Conservation (phyloP, 2,329 filamentous ascomycete species). For the Colletotrichum cordylinicola region DNA sequence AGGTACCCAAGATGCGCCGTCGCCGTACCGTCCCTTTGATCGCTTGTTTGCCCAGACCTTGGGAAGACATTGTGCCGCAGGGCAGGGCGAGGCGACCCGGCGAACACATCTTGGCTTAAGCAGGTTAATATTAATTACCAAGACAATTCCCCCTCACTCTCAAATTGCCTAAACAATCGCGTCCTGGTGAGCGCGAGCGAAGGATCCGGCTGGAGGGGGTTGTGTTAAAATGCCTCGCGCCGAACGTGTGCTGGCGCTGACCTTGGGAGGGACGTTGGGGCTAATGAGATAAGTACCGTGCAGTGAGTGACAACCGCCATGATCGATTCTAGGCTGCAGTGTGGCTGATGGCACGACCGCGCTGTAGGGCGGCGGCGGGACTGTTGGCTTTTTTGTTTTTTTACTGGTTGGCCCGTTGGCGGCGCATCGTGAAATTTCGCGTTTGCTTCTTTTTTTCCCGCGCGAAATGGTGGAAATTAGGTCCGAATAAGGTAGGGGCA, state of each 20-base stretch:
- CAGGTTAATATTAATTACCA: background rate
- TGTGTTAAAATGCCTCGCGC: background rate
- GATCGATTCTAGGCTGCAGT: background rate
- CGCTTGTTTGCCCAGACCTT: background rate
- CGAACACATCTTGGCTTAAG: background rate
- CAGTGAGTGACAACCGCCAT: background rate
- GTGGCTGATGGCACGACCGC: background rate
- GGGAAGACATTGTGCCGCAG: background rate
- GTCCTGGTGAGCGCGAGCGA: background rate
- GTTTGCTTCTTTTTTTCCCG: background rate
- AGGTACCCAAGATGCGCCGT: background rate
- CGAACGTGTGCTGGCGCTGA: background rate
- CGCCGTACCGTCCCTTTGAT: background rate
- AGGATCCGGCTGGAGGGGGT: background rate
- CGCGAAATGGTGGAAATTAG: conserved; percentile 10
- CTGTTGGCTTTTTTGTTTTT: background rate
- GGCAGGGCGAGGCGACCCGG: background rate
- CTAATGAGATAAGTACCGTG: background rate
- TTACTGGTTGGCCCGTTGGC: background rate
- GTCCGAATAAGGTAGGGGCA: conserved; percentile 2
- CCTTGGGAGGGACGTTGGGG: background rate
- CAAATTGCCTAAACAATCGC: background rate
- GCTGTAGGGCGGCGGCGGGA: background rate
- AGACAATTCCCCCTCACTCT: background rate
- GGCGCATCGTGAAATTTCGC: background rate